Conservation (phyloP, 768 basidiomycete genomes). For the Lanmaoa pseudosensibilis region DNA sequence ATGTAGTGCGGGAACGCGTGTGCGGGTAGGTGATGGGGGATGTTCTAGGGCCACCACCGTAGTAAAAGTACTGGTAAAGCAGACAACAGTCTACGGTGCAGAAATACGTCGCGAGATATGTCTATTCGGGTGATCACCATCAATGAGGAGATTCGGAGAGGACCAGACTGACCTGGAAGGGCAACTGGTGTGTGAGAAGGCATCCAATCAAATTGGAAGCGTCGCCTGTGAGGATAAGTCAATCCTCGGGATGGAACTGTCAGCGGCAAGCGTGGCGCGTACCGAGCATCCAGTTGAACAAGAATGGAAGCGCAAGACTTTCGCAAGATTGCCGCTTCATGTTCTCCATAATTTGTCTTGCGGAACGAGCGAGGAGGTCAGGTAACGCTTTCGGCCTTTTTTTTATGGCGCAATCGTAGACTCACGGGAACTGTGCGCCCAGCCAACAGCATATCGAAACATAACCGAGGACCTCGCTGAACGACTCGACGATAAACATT, state of each 20-base stretch:
- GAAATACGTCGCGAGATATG: conserved; percentile 90
- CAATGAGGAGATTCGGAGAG: conserved; percentile 1
- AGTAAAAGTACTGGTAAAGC: conserved; percentile 81
- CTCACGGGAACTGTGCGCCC: conserved; percentile 87
- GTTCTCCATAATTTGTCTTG: conserved; percentile 85
- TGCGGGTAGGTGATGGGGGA: conserved; percentile 37
- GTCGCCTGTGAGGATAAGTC: conserved; percentile 59
- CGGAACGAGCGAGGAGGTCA: conserved; percentile 1
- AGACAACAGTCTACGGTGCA: conserved; percentile 77
- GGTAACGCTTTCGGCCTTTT: conserved; percentile 6
- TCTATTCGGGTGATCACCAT: conserved; percentile 45
- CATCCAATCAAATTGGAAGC: conserved; percentile 90
- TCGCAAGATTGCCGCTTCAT: conserved; percentile 74
- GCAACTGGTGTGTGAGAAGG: conserved; percentile 87
- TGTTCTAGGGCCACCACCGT: conserved; percentile 42
- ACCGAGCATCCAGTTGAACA: conserved; percentile 93
- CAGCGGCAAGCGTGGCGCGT: conserved; percentile 22
- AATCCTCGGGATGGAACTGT: conserved; percentile 1
- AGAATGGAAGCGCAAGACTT: conserved; percentile 89
- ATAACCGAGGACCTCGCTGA: conserved; percentile 71
- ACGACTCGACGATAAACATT: conserved; percentile 23
- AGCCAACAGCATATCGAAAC: conserved; percentile 78
- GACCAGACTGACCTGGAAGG: conserved; percentile 77
- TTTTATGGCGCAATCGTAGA: conserved; percentile 20
- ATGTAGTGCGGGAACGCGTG: conserved; percentile 44